Percentiles rank a stretch among this genome's conserved stretches.
These are phyloP conservation scores for Alternaria longipes DNA, from an alignment of 2,329 filamentous ascomycete species.

Conservation along the genomic window DNA sequence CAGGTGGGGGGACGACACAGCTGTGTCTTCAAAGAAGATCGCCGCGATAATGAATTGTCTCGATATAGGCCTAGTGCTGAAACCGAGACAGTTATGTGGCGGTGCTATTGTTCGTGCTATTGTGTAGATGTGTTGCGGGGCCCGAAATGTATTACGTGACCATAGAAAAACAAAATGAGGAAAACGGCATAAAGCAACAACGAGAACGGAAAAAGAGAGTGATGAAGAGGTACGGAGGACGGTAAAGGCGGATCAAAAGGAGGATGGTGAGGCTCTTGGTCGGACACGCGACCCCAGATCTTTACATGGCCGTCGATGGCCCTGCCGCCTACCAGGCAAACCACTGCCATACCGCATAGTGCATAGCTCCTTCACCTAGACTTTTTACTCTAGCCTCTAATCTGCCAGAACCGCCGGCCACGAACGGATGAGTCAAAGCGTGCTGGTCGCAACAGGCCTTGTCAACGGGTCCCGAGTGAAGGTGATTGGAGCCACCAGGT, in stretches of 20 bases:
- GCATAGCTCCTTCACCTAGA: conserved; percentile 35
- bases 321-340: conserved; percentile 31
- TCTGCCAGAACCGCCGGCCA: conserved; percentile 39
- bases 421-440: conserved; percentile 35
- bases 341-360: conserved; percentile 38
- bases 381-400: conserved; percentile 27
- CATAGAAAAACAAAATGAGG: conserved; percentile 20
- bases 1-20: conserved; percentile 3
- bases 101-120: conserved; percentile 30
- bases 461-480: conserved; percentile 27
- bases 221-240: conserved; percentile 19
- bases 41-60: conserved; percentile 40
- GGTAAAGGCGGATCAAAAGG: conserved; percentile 24
- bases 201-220: conserved; percentile 13
- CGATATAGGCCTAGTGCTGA: conserved; percentile 28
- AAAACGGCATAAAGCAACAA: conserved; percentile 21
- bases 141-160: conserved; percentile 28
- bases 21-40: conserved; percentile 15
- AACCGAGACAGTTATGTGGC: conserved; percentile 41
- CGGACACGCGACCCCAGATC: conserved; percentile 40
- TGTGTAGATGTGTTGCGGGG: conserved; percentile 32
- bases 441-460: conserved; percentile 36
- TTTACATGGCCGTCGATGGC: conserved; percentile 28
- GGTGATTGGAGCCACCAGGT: conserved; percentile 47
- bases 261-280: conserved; percentile 29